These are phyloP conservation scores for Verbascum thapsus DNA, from an alignment of 257 asterid genomes.

Conservation along the genomic window DNA sequence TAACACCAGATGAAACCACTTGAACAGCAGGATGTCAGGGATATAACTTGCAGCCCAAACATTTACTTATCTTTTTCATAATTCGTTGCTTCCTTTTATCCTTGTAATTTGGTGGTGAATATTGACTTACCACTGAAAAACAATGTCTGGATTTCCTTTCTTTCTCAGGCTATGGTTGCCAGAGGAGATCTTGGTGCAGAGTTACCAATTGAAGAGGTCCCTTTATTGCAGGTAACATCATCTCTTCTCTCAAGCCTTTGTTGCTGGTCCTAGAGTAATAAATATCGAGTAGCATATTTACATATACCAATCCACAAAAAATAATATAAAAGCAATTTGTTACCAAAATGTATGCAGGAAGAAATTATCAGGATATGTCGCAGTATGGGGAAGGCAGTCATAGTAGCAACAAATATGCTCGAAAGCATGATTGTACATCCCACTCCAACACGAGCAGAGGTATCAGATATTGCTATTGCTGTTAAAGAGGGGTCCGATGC, in stretches of 20 bases:
- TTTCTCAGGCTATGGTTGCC: constrained; percentile 95
- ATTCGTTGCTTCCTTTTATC: too few relatives aligned
- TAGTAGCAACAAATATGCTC: constrained; percentile 98
- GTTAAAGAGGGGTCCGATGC: constrained; percentile 98
- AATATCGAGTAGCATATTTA: too few relatives aligned
- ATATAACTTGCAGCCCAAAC: not conserved
- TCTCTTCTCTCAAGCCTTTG: too few relatives aligned
- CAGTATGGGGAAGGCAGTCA: constrained; percentile 98
- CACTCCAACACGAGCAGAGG: constrained; percentile 98
- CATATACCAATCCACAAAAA: too few relatives aligned
- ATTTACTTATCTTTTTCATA: too few relatives aligned
- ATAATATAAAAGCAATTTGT: not conserved
- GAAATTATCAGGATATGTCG: constrained; percentile 87
- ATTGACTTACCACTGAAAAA: too few relatives aligned
- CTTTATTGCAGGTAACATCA: constrained; percentile 72
- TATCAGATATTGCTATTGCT: constrained; percentile 94
- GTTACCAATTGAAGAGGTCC: constrained; percentile 98
- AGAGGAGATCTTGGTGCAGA: constrained; percentile 99
- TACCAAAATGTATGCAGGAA: constrained; percentile 57
- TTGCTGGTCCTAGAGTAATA: too few relatives aligned
- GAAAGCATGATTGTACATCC: constrained; percentile 99
- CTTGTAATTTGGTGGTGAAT: too few relatives aligned
- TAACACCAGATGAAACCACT: constrained; percentile 21
- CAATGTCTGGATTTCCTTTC: too few relatives aligned
- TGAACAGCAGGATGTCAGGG: constrained; percentile 18